These are phyloP conservation scores for Rhodotorula graminis DNA, from an alignment of 768 basidiomycete species.

Conservation along the genomic window DNA sequence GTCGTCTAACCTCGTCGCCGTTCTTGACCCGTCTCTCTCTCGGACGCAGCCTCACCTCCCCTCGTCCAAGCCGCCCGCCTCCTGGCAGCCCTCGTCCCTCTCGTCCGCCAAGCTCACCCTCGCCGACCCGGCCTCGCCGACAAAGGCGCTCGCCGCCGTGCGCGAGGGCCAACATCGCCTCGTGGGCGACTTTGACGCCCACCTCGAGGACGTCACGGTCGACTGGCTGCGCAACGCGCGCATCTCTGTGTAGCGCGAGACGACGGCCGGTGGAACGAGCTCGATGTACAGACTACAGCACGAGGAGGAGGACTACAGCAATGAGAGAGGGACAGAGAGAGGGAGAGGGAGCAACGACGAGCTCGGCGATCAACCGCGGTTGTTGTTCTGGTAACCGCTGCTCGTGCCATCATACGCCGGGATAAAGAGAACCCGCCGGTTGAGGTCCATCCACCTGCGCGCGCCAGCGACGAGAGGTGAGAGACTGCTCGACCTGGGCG, in stretches of 20 bases:
- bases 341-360: not conserved
- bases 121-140: conserved; percentile 52
- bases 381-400: conserved; percentile 68
- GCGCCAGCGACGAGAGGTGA: conserved; percentile 1
- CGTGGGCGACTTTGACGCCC: conserved; percentile 77
- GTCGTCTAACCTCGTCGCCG: not conserved
- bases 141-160: conserved; percentile 54
- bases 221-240: conserved; percentile 53
- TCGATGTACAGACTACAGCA: not conserved
- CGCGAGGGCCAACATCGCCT: conserved; percentile 55
- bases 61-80: conserved; percentile 10
- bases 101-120: conserved; percentile 54
- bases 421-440: conserved; percentile 68
- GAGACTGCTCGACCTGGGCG: too few relatives aligned
- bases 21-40: not conserved
- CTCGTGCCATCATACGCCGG: conserved; percentile 72
- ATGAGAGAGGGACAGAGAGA: not conserved
- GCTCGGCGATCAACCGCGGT: conserved; percentile 13
- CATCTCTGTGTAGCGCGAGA: not conserved
- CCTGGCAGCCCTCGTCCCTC: not conserved
- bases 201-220: conserved; percentile 64
- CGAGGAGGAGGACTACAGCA: not conserved
- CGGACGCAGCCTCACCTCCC: conserved; percentile 17
- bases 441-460: conserved; percentile 69
- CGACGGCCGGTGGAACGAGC: not conserved